Base-by-base conservation (phyloP, 352 stramenopile species). In the Blastocystis sp. region DNA sequence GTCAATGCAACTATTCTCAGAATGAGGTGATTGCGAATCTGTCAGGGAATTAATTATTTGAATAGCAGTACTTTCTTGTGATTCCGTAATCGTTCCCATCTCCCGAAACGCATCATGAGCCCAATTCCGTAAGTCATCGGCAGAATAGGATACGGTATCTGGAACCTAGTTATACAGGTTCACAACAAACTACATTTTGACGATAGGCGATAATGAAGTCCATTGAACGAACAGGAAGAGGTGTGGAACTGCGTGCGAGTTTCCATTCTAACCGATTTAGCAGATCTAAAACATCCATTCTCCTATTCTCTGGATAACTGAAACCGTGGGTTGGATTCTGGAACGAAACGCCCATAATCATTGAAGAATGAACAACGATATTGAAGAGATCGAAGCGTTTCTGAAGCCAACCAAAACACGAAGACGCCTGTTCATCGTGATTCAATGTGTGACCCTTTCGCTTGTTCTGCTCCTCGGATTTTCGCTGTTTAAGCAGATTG, bases 321-420 rank as follows among this genome's bases (percentile, higher is more conserved):
- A n/a, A n/a, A n/a, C n/a, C n/a, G n/a, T n/a, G n/a, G n/a, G n/a
- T n/a, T n/a, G n/a, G n/a, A n/a, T n/a, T n/a, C n/a, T n/a, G n/a
- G n/a, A n/a, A n/a, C n/a, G n/a, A n/a, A n/a, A n/a, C n/a, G n/a
- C n/a, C n/a, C n/a, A n/a, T n/a, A n/a, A n/a, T n/a, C n/a, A n/a
- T n/a, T n/a, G n/a, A n/a, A n/a, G n/a, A 9, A 76, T 76, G 64
- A 57, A 29, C 38, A 44, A 76, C 64, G 64, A 76, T 32, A 56
- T 76, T 34, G 64, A 76, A 38, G 64, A 76, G 42, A 76, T 76
- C 14, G 64, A 76, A n/a, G 36, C 64, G 8, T 38, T 76, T 38
- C n/a, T 76, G 34, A 76, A 76, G 42, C 64, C 64, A 40, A 57
- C 64, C n/a, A 76, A 76, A 56, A 76, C 29, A 24, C 51, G 53